phyloP scores from a whole-genome alignment of 1,139 yeast genomes.

The Hyphopichia wangnamkhiaoensis region DNA sequence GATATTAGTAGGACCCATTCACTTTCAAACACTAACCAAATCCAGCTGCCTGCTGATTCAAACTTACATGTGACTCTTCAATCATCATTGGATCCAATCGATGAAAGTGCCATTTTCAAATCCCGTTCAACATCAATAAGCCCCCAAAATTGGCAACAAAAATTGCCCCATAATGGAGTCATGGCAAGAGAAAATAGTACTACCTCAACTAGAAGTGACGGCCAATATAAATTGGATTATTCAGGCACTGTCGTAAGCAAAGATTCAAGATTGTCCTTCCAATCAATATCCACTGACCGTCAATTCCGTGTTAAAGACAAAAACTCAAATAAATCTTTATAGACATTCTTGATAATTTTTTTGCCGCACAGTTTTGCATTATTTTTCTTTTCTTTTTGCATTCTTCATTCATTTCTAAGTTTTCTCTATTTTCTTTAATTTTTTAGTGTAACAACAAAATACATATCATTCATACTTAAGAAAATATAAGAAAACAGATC shows the following conservation, averaged over 20 bases:
- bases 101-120: neutral
- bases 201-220: neutral
- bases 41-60: neutral
- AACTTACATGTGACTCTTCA: neutral
- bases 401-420: neutral
- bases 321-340: neutral
- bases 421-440: neutral
- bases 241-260: constrained; percentile 1
- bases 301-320: neutral
- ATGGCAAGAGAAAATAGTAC: neutral
- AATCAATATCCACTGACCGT: neutral
- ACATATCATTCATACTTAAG: neutral
- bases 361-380: neutral
- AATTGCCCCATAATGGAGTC: neutral
- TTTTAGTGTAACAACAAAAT: neutral
- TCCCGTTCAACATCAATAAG: neutral
- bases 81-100: neutral
- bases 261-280: constrained; percentile 1
- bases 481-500: neutral
- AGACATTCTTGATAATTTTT: neutral
- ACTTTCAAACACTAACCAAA: neutral
- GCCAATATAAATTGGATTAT: neutral
- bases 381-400: neutral
- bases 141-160: neutral
- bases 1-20: neutral